phyloP scores from a whole-genome alignment of 2,329 filamentous ascomycete species.

The Plenodomus biglobosus region DNA sequence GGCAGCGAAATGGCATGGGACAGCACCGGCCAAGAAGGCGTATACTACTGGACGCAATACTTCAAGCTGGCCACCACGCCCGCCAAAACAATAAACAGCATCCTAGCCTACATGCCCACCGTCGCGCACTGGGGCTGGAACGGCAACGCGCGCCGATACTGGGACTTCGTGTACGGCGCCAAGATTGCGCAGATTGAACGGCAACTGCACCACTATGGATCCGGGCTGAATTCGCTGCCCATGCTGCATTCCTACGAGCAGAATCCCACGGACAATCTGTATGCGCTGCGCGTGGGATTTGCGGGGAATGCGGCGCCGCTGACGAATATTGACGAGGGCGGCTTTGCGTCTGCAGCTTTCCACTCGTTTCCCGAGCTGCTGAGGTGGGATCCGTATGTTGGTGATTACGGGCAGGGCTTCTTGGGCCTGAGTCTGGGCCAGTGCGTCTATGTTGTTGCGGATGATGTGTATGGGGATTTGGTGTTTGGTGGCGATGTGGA shows the following conservation, averaged over 20 bases:
- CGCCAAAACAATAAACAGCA: slow-evolving; percentile 57
- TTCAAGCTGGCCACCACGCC: slow-evolving; percentile 53
- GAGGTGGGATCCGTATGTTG: slow-evolving; percentile 59
- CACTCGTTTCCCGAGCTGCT: slow-evolving; percentile 60
- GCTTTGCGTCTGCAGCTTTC: slow-evolving; percentile 59
- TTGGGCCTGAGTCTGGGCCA: slow-evolving; percentile 55
- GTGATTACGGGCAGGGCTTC: slow-evolving; percentile 61
- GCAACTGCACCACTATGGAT: slow-evolving; percentile 64
- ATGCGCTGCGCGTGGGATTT: slow-evolving; percentile 58
- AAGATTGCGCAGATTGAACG: slow-evolving; percentile 49
- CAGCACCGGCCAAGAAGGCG: slow-evolving; percentile 62
- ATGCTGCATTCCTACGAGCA: slow-evolving; percentile 56
- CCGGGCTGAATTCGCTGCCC: slow-evolving; percentile 59
- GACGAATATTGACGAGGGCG: slow-evolving; percentile 58
- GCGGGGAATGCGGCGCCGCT: slow-evolving; percentile 57
- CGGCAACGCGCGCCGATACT: slow-evolving; percentile 62
- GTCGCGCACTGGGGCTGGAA: slow-evolving; percentile 65
- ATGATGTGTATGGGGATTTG: slow-evolving; percentile 49
- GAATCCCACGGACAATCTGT: slow-evolving; percentile 48
- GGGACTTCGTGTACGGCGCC: slow-evolving; percentile 58
- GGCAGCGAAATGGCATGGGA: slow-evolving; percentile 66
- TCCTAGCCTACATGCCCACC: slow-evolving; percentile 60
- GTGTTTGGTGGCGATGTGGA: slow-evolving; percentile 54
- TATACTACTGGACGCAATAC: slow-evolving; percentile 59
- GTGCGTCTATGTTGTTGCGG: slow-evolving; percentile 53